A percentile compares a stretch with the other conserved stretches of the same genome.
phyloP scores from a whole-genome alignment of 768 basidiomycete species.

The Tulasnella sp. region DNA sequence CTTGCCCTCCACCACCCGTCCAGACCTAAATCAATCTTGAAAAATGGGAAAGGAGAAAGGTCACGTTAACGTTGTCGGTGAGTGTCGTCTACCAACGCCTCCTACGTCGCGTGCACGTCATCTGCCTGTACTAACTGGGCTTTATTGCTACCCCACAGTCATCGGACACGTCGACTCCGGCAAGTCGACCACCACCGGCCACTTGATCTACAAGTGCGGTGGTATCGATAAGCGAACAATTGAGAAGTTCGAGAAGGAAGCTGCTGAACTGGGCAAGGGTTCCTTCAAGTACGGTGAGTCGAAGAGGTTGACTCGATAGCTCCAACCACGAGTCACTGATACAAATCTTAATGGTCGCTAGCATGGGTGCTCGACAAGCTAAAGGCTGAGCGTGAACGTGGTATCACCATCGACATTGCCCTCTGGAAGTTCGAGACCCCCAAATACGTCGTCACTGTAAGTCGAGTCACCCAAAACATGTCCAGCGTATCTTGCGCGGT shows the following conservation, averaged over 20 bases:
- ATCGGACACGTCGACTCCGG: constrained; percentile 99
- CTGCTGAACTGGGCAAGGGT: constrained; percentile 99
- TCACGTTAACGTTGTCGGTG: constrained; percentile 97
- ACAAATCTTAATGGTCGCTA: constrained; percentile 42
- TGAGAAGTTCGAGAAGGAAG: constrained; percentile 99
- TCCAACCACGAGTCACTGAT: constrained; percentile 29
- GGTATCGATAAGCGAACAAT: constrained; percentile 99
- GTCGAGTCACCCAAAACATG: constrained; percentile 37
- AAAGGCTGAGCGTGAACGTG: constrained; percentile 99
- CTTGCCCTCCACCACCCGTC: constrained; percentile 3
- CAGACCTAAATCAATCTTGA: constrained; percentile 24
- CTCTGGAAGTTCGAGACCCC: constrained; percentile 99
- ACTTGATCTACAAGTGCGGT: constrained; percentile 99
- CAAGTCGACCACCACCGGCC: constrained; percentile 99
- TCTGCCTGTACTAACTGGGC: constrained; percentile 32
- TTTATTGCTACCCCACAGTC: constrained; percentile 51
- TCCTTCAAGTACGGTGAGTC: constrained; percentile 92
- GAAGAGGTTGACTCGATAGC: constrained; percentile 7
- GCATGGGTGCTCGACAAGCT: constrained; percentile 99
- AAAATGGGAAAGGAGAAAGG: constrained; percentile 96
- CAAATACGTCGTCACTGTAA: constrained; percentile 86
- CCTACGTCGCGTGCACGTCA: constrained; percentile 29
- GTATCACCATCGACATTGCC: constrained; percentile 99
- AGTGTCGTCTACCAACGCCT: constrained; percentile 38
- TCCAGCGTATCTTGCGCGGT: not conserved